Conservation (phyloP, 345 rosid genomes). For the Citrus glauca region DNA sequence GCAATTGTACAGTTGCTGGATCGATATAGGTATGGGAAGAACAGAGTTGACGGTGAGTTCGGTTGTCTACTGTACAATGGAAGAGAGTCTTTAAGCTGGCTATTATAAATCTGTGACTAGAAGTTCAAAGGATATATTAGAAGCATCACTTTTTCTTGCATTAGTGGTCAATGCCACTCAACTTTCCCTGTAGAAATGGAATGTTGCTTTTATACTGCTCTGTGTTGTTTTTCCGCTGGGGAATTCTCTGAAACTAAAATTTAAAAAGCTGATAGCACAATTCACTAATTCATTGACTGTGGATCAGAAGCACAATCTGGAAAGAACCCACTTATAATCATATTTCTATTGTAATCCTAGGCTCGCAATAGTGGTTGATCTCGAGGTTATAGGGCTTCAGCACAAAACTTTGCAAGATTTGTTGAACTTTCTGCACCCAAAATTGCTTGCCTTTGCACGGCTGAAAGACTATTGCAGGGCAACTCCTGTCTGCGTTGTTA, state of each 20-base stretch:
- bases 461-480: background rate
- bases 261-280: background rate
- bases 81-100: too few species aligned
- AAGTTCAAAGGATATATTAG: too few species aligned
- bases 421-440: background rate
- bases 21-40: too few species aligned
- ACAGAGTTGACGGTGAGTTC: too few species aligned
- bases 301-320: background rate
- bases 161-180: background rate
- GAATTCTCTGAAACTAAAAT: background rate
- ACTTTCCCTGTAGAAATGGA: too few species aligned
- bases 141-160: background rate
- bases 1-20: too few species aligned
- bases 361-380: background rate
- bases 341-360: background rate
- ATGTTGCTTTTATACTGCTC: background rate
- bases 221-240: background rate
- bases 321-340: background rate
- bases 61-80: too few species aligned
- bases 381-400: background rate
- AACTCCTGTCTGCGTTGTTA: too few species aligned
- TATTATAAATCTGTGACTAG: too few species aligned
- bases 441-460: background rate
- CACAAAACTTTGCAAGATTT: background rate
- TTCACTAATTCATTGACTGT: background rate